Percentiles rank a stretch among this genome's conserved stretches.
Evolutionary conservation across 2,329 filamentous ascomycete genomes (phyloP).

Genomic region (Phoma sp.): DNA sequence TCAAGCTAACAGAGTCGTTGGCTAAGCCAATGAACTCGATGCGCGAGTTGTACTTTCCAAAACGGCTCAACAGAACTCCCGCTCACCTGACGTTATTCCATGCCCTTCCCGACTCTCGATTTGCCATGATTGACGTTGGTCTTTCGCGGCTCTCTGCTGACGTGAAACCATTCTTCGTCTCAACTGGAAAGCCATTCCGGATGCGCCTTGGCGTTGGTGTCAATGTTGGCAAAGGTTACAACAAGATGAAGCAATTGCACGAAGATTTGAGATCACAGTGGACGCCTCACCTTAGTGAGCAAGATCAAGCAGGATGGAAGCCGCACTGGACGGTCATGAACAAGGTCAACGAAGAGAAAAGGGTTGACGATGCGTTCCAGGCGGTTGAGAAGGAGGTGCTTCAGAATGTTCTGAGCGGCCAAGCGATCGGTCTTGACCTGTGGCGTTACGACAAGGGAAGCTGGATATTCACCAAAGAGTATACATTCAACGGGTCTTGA

Average conservation of each 20-base stretch:
- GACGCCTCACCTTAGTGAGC: constrained; percentile 51
- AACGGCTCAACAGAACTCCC: constrained; percentile 52
- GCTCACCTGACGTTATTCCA: constrained; percentile 58
- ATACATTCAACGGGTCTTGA: constrained; percentile 38
- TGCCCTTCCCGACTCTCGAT: constrained; percentile 52
- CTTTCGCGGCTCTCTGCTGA: constrained; percentile 38
- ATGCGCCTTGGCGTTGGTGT: constrained; percentile 54
- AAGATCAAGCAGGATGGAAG: constrained; percentile 51
- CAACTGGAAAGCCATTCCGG: constrained; percentile 50
- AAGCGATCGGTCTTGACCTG: constrained; percentile 49
- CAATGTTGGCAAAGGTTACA: constrained; percentile 42
- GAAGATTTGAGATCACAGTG: constrained; percentile 45
- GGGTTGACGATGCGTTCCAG: constrained; percentile 47
- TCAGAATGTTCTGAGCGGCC: constrained; percentile 42
- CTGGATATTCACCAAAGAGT: constrained; percentile 51
- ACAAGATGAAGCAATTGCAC: constrained; percentile 47
- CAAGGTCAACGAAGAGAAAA: constrained; percentile 53
- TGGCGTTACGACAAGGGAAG: constrained; percentile 53
- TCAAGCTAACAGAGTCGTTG: constrained; percentile 50
- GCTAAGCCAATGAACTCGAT: constrained; percentile 50
- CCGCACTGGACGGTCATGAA: constrained; percentile 59
- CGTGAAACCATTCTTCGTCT: constrained; percentile 48
- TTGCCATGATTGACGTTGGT: constrained; percentile 44
- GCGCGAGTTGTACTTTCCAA: constrained; percentile 52
- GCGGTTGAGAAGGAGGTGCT: constrained; percentile 44